phyloP scores from a whole-genome alignment of 768 basidiomycete genomes.

The Hygrophorus russula region DNA sequence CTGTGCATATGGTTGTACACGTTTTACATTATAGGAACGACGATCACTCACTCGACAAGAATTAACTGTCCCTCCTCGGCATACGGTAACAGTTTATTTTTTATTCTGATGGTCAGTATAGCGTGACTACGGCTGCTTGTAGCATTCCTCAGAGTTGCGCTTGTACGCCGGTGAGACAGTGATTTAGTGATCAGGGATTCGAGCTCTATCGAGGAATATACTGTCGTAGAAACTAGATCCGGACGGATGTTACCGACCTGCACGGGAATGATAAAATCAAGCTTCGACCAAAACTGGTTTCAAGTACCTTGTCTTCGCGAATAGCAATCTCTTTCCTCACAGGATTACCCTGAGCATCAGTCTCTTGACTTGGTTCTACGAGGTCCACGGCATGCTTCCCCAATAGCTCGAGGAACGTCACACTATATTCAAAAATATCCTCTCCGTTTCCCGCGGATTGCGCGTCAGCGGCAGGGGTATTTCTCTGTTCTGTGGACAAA shows the following conservation, averaged over 20 bases:
- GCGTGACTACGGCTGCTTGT: conserved; percentile 23
- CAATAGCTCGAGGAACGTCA: conserved; percentile 15
- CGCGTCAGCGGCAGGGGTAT: background rate
- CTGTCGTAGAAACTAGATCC: conserved; percentile 14
- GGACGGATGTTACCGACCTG: conserved; percentile 19
- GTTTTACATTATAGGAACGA: background rate
- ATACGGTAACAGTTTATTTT: conserved; percentile 19
- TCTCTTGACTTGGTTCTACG: conserved; percentile 12
- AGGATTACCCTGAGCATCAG: conserved; percentile 16
- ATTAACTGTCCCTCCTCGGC: conserved; percentile 23
- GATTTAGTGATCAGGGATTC: conserved; percentile 19
- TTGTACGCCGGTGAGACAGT: conserved; percentile 17
- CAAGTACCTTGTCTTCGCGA: conserved; percentile 19
- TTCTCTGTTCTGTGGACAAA: background rate
- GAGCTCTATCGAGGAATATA: conserved; percentile 20
- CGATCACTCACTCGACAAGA: conserved; percentile 21
- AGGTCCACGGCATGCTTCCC: conserved; percentile 19
- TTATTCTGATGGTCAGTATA: conserved; percentile 19
- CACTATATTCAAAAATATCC: conserved; percentile 19
- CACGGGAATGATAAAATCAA: background rate
- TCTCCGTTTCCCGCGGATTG: conserved; percentile 2
- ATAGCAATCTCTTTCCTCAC: conserved; percentile 18
- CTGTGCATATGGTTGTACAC: conserved; percentile 9
- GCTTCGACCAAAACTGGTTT: background rate
- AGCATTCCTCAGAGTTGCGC: conserved; percentile 20